Evolutionary conservation across 306 rosid species (phyloP), one percentile per base, ranked within the genome.

Genomic region (Malus asiatica): DNA sequence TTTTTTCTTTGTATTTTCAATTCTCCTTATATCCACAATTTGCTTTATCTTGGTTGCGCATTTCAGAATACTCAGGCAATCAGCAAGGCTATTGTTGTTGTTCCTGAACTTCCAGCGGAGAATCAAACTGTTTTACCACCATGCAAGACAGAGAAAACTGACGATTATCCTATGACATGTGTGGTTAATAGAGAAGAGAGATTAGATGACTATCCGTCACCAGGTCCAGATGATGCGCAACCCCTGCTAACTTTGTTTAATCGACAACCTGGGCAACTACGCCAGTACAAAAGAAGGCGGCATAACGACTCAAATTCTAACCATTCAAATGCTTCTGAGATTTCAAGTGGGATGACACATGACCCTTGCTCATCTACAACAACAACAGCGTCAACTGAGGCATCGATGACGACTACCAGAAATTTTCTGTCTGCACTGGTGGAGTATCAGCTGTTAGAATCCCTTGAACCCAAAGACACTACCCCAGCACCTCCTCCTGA

Each of bases 381-480:
- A 60, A 90, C 96, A 33, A 88, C 89, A 5, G 95, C 89, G 0
- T 42, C 84, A 10, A 62, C 83, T 1, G 75, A 82, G 32, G 52
- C 80, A 57, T 38, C 85, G 1, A 58, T 85, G 13, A 64, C 89
- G 0, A 86, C 85, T 0, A 92, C 87, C 15, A 90, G 88, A 70
- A 93, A 88, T 68, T 90, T 96, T 66, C 88, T 96, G 64, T 96
- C 98, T 35, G 93, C 97, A 40, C 80, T 96, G 78, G 99, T 92
- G 81, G 97, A 92, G 77, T 96, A 81, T 87, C 91, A 96, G 6
- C 88, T 92, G 55, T 70, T 87, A 12, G 98, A 96, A 77, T 86
- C 99, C 73, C 88, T 91, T 32, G 97, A 87, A 83, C 89, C 88
- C 7, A 90, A 92, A 83, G 91, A 78, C 44, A 81, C 68, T 46